These are phyloP conservation scores for Tetradesmus obliquus DNA, from an alignment of 139 green algal species.

Conservation along the genomic window DNA sequence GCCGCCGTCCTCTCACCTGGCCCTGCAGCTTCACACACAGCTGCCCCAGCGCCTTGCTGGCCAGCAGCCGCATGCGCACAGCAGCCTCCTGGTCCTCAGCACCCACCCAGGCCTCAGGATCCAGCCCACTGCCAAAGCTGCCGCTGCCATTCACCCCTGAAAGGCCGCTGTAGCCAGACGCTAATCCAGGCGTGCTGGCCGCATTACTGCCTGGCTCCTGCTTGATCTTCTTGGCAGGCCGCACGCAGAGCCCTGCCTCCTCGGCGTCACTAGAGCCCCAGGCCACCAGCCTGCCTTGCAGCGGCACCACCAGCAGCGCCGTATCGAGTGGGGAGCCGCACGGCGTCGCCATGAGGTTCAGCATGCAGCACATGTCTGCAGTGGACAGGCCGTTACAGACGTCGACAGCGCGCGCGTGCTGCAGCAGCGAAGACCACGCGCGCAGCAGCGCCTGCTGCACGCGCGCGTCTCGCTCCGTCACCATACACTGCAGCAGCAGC, in stretches of 20 bases:
- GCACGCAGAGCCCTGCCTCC: constrained; percentile 10
- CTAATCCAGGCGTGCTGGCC: background rate
- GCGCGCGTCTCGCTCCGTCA: constrained; percentile 73
- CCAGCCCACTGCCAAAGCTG: constrained; percentile 12
- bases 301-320: constrained; percentile 36
- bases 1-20: background rate
- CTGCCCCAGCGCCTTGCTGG: constrained; percentile 41
- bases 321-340: constrained; percentile 53
- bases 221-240: constrained; percentile 28
- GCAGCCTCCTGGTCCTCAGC: constrained; percentile 26
- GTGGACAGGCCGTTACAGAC: constrained; percentile 4
- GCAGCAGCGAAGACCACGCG: constrained; percentile 77
- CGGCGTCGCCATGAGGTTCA: constrained; percentile 51
- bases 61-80: constrained; percentile 3
- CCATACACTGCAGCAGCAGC: constrained; percentile 85
- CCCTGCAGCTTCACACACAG: constrained; percentile 49
- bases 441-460: constrained; percentile 54
- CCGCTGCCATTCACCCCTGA: background rate
- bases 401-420: background rate
- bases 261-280: constrained; percentile 29
- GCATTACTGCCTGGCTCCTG: background rate
- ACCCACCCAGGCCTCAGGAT: constrained; percentile 26
- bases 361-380: constrained; percentile 12
- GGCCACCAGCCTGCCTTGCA: constrained; percentile 14
- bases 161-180: background rate